Evolutionary conservation across 2,329 filamentous ascomycete species (phyloP).

Genomic region (Ophiostoma himal-ulmi): DNA sequence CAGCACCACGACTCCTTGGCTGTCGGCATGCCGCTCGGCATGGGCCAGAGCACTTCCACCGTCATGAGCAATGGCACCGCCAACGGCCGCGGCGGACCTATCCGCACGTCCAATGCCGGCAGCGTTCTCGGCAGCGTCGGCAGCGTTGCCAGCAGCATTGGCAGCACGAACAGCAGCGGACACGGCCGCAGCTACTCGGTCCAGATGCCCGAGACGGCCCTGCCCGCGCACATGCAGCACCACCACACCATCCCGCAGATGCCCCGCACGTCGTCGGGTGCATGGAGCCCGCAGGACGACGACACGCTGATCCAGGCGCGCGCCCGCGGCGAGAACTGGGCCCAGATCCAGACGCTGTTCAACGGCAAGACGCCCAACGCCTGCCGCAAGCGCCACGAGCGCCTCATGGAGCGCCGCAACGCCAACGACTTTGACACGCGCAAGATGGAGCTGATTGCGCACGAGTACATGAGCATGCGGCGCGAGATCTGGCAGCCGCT

Average conservation of each 20-base stretch:
- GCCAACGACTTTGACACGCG: slow-evolving; percentile 73
- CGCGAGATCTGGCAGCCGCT: slow-evolving; percentile 77
- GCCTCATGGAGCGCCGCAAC: slow-evolving; percentile 69
- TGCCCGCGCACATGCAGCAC: not conserved
- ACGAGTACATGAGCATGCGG: slow-evolving; percentile 72
- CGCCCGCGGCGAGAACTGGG: slow-evolving; percentile 74
- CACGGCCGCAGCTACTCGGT: slow-evolving; percentile 7
- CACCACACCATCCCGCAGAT: slow-evolving; percentile 36
- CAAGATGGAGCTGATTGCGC: slow-evolving; percentile 67
- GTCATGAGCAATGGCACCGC: slow-evolving; percentile 7
- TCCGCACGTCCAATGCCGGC: not conserved
- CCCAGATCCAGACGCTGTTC: slow-evolving; percentile 70
- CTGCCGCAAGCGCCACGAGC: slow-evolving; percentile 82
- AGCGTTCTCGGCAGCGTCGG: not conserved
- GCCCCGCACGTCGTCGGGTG: slow-evolving; percentile 52
- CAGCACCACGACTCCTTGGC: slow-evolving; percentile 31
- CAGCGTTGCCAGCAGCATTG: not conserved
- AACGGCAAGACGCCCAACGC: slow-evolving; percentile 73
- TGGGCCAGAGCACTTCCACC: slow-evolving; percentile 18
- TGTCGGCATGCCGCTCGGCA: slow-evolving; percentile 32
- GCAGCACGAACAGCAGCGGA: not conserved
- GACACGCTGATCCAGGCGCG: slow-evolving; percentile 65
- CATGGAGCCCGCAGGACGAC: slow-evolving; percentile 72
- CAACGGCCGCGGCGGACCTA: not conserved
- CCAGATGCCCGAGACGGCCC: slow-evolving; percentile 8